Evolutionary conservation across 805 yeast species (phyloP), one percentile per base, ranked within the genome.

Genomic region (Nakazawaea holstii): DNA sequence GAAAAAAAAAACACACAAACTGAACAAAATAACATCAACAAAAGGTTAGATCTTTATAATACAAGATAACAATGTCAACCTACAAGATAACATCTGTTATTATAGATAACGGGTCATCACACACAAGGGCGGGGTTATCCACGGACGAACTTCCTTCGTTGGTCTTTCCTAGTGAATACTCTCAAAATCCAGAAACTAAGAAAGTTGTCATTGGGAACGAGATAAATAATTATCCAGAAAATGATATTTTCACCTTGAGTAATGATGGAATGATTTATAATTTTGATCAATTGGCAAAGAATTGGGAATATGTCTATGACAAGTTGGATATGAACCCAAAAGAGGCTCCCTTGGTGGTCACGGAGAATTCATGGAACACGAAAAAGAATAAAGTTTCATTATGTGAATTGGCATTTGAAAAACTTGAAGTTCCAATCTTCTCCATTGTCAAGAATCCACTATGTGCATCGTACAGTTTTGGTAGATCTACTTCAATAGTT

Each of bases 361-460:
- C 78, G 5, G 65, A 64, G 43, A 84, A 84, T 54, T 63, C 80
- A 14, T 85, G 94, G 91, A 83, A 80, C 59, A 74, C 84, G 17
- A 65, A 73, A 51, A 77, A 79, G 54, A 78, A 76, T 58, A 76
- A 78, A 53, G 59, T 70, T 9, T 74, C 76, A 45, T 73, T 86
- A 10, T 74, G 82, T 40, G 88, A 88, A 56, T 60, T 85, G 41
- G 95, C 87, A 2, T 86, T 91, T 61, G 91, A 85, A 58, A 77
- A 74, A 47, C 70, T 87, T 37, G 68, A 80, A 41, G 87, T 87
- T 9, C 96, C 96, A 0, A 75, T 85, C 8, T 80, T 91, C 57
- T 82, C 89, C 26, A 67, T 90, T 39, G 77, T 87, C 20, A 83
- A 86, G 59, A 77, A 82, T 35, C 95, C 96, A 6, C 66, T 91